Conservation (phyloP, 441 rosid species). For the Jatropha podagrica region DNA sequence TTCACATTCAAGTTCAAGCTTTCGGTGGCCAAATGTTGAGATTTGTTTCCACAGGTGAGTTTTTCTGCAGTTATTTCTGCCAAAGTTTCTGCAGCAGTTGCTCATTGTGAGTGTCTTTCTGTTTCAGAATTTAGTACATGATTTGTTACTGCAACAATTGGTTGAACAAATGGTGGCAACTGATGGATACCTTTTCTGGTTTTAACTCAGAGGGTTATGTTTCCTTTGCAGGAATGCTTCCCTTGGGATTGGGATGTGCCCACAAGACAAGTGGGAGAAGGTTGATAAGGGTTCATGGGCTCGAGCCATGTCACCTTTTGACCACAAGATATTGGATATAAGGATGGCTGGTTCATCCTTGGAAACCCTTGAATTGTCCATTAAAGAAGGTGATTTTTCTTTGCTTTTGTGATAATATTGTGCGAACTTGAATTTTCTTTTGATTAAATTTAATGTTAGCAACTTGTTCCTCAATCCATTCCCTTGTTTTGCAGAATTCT, state of each 20-base stretch:
- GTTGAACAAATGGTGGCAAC: background rate
- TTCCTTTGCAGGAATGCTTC: slow-evolving; percentile 62
- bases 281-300: slow-evolving; percentile 70
- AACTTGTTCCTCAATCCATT: slow-evolving; percentile 6
- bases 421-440: background rate
- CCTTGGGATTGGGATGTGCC: slow-evolving; percentile 75
- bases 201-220: background rate
- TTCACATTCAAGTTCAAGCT: slow-evolving; percentile 36
- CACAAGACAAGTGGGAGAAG: slow-evolving; percentile 74
- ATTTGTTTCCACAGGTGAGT: slow-evolving; percentile 87
- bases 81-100: background rate
- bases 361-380: slow-evolving; percentile 49
- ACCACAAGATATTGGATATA: slow-evolving; percentile 69
- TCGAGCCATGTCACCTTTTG: slow-evolving; percentile 88
- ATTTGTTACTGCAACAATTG: background rate
- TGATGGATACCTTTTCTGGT: slow-evolving; percentile 1
- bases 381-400: slow-evolving; percentile 57
- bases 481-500: slow-evolving; percentile 51
- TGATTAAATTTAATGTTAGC: slow-evolving; percentile 2
- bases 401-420: background rate
- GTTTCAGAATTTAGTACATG: background rate
- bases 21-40: slow-evolving; percentile 44
- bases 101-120: background rate
- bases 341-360: slow-evolving; percentile 47
- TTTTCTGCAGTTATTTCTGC: slow-evolving; percentile 1